These are phyloP conservation scores for Phytophthora niederhauseri DNA, from an alignment of 352 stramenopile species.

Conservation along the genomic window DNA sequence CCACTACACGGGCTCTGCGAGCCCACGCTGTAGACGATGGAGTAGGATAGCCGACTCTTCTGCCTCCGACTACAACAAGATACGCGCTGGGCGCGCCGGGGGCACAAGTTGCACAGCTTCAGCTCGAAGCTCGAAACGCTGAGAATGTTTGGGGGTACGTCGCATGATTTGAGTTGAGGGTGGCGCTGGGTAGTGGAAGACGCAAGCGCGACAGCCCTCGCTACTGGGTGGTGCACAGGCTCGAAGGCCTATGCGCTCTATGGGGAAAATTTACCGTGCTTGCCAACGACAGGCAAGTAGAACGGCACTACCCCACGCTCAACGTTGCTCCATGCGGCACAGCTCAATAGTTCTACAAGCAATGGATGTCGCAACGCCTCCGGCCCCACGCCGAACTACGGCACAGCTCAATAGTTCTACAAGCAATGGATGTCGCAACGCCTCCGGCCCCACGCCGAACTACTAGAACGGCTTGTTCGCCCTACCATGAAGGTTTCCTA, in stretches of 20 bases:
- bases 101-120: not conserved
- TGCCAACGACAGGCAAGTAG: slow-evolving; percentile 2
- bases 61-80: slow-evolving; percentile 32
- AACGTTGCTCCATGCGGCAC: slow-evolving; percentile 16
- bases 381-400: slow-evolving; percentile 4
- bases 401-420: slow-evolving; percentile 17
- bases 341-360: slow-evolving; percentile 13
- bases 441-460: slow-evolving; percentile 9
- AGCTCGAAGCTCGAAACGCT: slow-evolving; percentile 2
- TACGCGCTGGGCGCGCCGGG: slow-evolving; percentile 1
- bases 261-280: slow-evolving; percentile 2
- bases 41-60: slow-evolving; percentile 22
- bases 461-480: slow-evolving; percentile 11
- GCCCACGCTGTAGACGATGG: not conserved
- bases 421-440: slow-evolving; percentile 14
- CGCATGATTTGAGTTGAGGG: slow-evolving; percentile 33
- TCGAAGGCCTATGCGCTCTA: not conserved
- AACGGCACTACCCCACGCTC: not conserved
- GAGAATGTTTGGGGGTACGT: slow-evolving; percentile 5
- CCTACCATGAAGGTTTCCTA: not conserved
- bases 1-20: not conserved
- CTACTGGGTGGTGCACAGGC: slow-evolving; percentile 21
- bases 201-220: slow-evolving; percentile 15
- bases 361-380: slow-evolving; percentile 17
- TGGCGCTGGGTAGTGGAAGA: slow-evolving; percentile 9